Evolutionary conservation across 2,329 filamentous ascomycete genomes (phyloP).

Genomic region (Aspergillus versicolor): DNA sequence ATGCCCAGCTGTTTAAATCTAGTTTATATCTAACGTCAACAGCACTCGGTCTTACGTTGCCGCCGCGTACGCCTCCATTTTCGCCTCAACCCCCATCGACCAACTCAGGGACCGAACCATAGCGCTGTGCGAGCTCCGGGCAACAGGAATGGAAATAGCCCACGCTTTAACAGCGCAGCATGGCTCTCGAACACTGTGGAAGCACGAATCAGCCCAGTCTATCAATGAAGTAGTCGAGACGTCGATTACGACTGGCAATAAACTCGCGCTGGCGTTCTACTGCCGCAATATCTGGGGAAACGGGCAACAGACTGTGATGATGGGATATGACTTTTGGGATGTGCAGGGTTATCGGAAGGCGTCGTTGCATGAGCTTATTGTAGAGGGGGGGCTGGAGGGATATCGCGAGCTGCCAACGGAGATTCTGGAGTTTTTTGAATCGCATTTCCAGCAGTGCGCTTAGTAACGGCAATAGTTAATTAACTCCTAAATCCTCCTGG

Average conservation of each 20-base stretch:
- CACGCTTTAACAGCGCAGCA: background rate
- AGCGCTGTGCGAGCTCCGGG: background rate
- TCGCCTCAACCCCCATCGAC: constrained; percentile 15
- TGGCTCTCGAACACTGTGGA: background rate
- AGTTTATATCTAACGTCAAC: too few species aligned
- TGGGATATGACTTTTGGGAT: constrained; percentile 18
- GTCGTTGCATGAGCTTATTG: background rate
- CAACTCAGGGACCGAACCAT: constrained; percentile 7
- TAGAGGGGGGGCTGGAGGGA: background rate
- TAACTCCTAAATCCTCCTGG: too few species aligned
- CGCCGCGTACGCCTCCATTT: constrained; percentile 17
- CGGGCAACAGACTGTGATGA: constrained; percentile 5
- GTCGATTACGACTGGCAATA: background rate
- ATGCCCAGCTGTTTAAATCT: too few species aligned
- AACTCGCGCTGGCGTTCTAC: constrained; percentile 11
- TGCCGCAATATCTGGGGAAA: constrained; percentile 21
- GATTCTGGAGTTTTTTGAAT: background rate
- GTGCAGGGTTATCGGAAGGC: background rate
- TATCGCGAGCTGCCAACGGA: background rate
- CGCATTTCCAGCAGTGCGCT: background rate
- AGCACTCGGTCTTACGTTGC: constrained; percentile 20
- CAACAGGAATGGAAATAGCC: background rate
- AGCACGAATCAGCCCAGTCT: background rate
- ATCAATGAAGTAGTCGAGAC: background rate
- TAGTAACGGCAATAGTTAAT: background rate